Evolutionary conservation across 345 rosid species (phyloP), one percentile per base, ranked within the genome.

Genomic region (Anastatica hierochuntica): DNA sequence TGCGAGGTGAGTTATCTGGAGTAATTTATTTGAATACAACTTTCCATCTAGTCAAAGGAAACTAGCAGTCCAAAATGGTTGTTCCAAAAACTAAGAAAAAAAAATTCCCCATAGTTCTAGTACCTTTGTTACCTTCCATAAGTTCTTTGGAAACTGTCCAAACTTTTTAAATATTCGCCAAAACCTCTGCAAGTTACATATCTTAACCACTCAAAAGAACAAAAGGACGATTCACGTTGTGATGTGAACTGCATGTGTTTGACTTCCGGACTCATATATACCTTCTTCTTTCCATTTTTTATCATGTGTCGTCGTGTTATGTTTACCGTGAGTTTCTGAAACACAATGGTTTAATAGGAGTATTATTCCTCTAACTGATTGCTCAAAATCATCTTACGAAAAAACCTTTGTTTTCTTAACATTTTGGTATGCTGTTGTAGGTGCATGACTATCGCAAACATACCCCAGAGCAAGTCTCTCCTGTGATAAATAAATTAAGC

Each of bases 401-500:
- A 19, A 27, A 56, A 24, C 10, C 17, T n/a, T 54, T 30, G 8
- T 16, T 42, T 33, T 17, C n/a, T 51, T 35, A n/a, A 16, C 1
- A 14, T 27, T 52, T 39, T 23, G 45, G 12, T 50, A 58, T 67
- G 24, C 52, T 53, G 18, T 54, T 78, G 43, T 79, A 94, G 99
- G 90, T 94, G 44, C 79, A 78, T 64, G 99, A 94, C 77, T 82
- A 76, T 61, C 71, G 92, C 29, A 83, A 71, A 52, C 65, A 65
- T 64, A 46, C 76, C 48, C 52, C 77, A 60, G 76, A 76, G 60
- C 82, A 72, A 68, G 90, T 77, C 54, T 67, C 77, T 27, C 97
- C 94, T 21, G 40, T 67, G 60, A 63, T 80, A 58, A 77, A 66
- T 57, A 88, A 76, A 79, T 77, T 85, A 49, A 36, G 60, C 58